Percentiles rank a stretch among this genome's conserved stretches.
Conservation (phyloP, 768 basidiomycete genomes). For the Panellus pusillus region DNA sequence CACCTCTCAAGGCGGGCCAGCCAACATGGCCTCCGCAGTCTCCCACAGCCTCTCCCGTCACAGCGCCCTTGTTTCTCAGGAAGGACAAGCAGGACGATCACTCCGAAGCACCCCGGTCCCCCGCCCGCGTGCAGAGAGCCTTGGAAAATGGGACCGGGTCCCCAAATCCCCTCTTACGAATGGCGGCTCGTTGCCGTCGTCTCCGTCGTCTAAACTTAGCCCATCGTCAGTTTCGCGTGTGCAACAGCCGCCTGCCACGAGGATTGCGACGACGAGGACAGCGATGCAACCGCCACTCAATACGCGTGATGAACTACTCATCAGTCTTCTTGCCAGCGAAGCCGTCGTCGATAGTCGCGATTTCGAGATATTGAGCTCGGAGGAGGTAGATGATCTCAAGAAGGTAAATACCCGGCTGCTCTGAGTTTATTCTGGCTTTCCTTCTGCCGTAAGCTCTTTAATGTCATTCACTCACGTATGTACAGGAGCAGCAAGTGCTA, state of each 20-base stretch:
- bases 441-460: neutral
- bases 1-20: slow-evolving; percentile 44
- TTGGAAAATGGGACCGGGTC: too few species aligned
- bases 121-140: slow-evolving; percentile 5
- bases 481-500: slow-evolving; percentile 74
- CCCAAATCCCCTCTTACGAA: slow-evolving; percentile 6
- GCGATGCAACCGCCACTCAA: slow-evolving; percentile 30
- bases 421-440: slow-evolving; percentile 5
- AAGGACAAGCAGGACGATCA: slow-evolving; percentile 45
- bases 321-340: slow-evolving; percentile 90
- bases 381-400: slow-evolving; percentile 52
- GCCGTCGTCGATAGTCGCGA: slow-evolving; percentile 90
- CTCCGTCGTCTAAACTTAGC: slow-evolving; percentile 2
- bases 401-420: slow-evolving; percentile 36
- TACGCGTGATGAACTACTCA: slow-evolving; percentile 79
- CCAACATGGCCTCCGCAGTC: slow-evolving; percentile 30
- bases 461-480: too few species aligned
- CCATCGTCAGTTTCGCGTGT: slow-evolving; percentile 17
- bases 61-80: slow-evolving; percentile 49
- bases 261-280: slow-evolving; percentile 16
- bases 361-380: slow-evolving; percentile 67
- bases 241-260: slow-evolving; percentile 8
- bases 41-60: slow-evolving; percentile 29
- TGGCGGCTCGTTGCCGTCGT: slow-evolving; percentile 4
- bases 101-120: slow-evolving; percentile 12